Base-by-base conservation (phyloP, 164 flowering plant species). In the Paratinospora sagittata region DNA sequence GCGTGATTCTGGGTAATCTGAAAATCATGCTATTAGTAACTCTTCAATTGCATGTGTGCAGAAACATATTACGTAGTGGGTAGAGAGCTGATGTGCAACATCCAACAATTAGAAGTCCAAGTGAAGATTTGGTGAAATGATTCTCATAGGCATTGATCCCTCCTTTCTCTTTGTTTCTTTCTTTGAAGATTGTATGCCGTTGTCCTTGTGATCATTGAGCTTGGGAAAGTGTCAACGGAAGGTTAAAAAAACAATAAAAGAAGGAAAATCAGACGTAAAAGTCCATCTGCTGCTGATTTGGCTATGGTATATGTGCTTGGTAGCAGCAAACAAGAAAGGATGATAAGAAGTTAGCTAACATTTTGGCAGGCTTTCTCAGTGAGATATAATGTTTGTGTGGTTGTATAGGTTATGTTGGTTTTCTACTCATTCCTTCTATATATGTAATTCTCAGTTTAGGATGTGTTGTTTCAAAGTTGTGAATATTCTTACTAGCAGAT, bases 51-150 rank as follows among this genome's bases (percentile, higher is more conserved):
- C 72, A 41, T 76, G 45, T 76, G 2, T 83, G 85, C 93, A 90
- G 96, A 75, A 84, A 70, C 68, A 67, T 82, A n/a, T 68, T 84
- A 60, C 85, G 96, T 71, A 76, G 83, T 69, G 93, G 72, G 83
- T 69, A 91, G 72, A 33, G 41, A 89, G 66, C 61, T 82, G 68
- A 80, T 81, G 68, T 89, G 93, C 64, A 85, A 82, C 81, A 78
- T 85, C 21, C 90, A 84, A 84, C 88, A 76, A 84, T 80, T 34
- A 61, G 64, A 69, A 73, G 70, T 55, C 64, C 72, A 23, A 52
- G 26, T 21, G 76, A 75, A 70, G 73, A 72, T 66, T 70, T 76
- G 12, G 58, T 62, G 24, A 69, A 76, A 75, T 66, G 74, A 61
- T 73, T 77, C 70, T 72, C 74, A 70, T 67, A 77, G 82, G 76